A percentile compares a stretch with the other conserved stretches of the same genome.
Conservation (phyloP, 2,329 filamentous ascomycete species). For the Hawksworthiomyces lignivorus region DNA sequence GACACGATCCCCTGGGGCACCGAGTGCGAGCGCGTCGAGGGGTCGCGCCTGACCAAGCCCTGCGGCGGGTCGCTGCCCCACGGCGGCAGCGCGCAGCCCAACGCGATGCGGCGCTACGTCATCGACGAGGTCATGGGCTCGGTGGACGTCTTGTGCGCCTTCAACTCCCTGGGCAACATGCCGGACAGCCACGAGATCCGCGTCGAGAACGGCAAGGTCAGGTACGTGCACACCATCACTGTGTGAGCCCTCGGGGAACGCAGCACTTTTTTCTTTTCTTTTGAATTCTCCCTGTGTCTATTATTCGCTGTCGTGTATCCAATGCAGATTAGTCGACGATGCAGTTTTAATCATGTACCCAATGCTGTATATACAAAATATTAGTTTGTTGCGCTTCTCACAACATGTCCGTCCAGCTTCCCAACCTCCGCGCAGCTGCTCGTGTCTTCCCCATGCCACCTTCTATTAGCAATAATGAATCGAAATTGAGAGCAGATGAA, state of each 20-base stretch:
- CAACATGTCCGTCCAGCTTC: no score
- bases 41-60: constrained; percentile 23
- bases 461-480: no score
- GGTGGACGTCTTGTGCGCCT: constrained; percentile 28
- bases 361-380: no score
- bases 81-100: constrained; percentile 23
- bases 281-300: no score
- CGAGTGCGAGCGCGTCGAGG: constrained; percentile 28
- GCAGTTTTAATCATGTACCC: no score
- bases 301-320: no score
- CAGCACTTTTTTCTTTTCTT: no score
- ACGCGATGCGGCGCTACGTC: constrained; percentile 27
- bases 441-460: no score
- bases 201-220: constrained; percentile 25
- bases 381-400: no score
- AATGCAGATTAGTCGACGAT: no score
- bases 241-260: constrained; percentile 11
- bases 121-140: constrained; percentile 28
- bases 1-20: constrained; percentile 28
- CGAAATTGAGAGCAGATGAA: no score
- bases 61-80: constrained; percentile 23
- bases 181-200: constrained; percentile 28
- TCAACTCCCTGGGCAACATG: constrained; percentile 24
- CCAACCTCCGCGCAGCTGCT: no score
- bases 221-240: constrained; percentile 31